These are phyloP conservation scores for Saccharomyces mikatae DNA, from an alignment of 805 yeast species.

Conservation along the genomic window DNA sequence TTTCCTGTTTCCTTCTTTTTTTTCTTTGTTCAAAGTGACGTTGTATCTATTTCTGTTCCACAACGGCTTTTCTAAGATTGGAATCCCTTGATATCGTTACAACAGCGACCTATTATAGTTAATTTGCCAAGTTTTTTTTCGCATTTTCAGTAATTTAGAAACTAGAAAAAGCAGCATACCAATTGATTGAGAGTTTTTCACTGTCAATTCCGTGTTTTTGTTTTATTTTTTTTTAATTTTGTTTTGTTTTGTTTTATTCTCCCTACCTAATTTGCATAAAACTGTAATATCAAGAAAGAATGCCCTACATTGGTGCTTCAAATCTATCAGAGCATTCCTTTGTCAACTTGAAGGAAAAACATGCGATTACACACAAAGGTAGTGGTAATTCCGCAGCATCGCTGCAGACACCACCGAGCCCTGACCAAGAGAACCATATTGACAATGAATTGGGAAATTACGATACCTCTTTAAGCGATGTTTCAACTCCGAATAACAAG, in stretches of 20 bases:
- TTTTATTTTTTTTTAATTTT: background rate
- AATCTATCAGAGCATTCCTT: constrained; percentile 21
- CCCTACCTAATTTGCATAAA: background rate
- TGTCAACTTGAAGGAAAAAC: constrained; percentile 22
- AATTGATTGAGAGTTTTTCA: background rate
- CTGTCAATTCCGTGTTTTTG: background rate
- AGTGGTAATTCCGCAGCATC: background rate
- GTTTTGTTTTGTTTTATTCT: background rate
- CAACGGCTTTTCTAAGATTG: background rate
- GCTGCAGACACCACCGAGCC: background rate
- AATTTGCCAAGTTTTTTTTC: background rate
- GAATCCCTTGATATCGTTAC: background rate
- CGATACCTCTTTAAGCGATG: background rate
- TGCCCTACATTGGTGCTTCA: constrained; percentile 31
- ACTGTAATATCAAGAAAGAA: constrained; percentile 2
- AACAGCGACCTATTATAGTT: background rate
- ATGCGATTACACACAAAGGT: constrained; percentile 10
- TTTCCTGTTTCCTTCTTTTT: background rate
- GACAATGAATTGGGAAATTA: background rate
- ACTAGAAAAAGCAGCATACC: background rate
- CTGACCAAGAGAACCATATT: background rate
- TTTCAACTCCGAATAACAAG: constrained; percentile 1
- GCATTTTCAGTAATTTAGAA: background rate
- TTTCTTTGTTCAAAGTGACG: background rate
- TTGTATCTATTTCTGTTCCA: background rate